Evolutionary conservation across 306 rosid species (phyloP).

Genomic region (Ammopiptanthus mongolicus): DNA sequence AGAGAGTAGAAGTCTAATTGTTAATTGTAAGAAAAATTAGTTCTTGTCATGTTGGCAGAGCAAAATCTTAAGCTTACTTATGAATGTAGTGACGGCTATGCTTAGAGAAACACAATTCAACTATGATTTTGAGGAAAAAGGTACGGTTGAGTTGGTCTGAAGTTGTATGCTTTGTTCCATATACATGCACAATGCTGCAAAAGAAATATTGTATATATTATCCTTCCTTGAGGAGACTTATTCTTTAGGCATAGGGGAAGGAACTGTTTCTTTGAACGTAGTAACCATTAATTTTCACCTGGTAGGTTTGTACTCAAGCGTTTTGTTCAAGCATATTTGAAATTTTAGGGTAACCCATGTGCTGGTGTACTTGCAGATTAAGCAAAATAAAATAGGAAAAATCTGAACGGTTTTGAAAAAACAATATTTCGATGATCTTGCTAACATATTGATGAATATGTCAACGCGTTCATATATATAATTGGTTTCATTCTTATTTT

Average conservation of each 20-base stretch:
- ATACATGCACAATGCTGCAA: conserved; percentile 22
- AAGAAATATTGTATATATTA: conserved; percentile 9
- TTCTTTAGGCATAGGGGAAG: conserved; percentile 15
- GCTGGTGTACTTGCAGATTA: conserved; percentile 31
- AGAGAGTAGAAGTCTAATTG: background rate
- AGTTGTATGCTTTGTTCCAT: conserved; percentile 24
- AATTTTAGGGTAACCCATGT: conserved; percentile 45
- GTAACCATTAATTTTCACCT: conserved; percentile 26
- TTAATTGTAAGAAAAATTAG: conserved; percentile 7
- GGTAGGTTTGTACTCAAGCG: conserved; percentile 9
- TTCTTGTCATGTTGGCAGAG: background rate
- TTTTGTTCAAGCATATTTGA: conserved; percentile 24
- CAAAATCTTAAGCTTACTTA: background rate
- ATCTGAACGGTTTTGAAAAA: background rate
- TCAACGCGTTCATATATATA: background rate
- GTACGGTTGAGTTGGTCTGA: conserved; percentile 16
- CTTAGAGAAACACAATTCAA: background rate
- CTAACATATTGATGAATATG: background rate
- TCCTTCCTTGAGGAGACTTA: conserved; percentile 17
- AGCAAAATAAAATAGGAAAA: conserved; percentile 18
- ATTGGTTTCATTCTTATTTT: background rate
- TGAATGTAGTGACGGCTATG: conserved; percentile 22
- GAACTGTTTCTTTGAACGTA: conserved; percentile 35
- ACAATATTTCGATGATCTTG: no score
- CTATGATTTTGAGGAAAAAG: background rate